A percentile compares a stretch with the other conserved stretches of the same genome.
Evolutionary conservation across 345 rosid genomes (phyloP).

Genomic region (Salix arbutifolia): DNA sequence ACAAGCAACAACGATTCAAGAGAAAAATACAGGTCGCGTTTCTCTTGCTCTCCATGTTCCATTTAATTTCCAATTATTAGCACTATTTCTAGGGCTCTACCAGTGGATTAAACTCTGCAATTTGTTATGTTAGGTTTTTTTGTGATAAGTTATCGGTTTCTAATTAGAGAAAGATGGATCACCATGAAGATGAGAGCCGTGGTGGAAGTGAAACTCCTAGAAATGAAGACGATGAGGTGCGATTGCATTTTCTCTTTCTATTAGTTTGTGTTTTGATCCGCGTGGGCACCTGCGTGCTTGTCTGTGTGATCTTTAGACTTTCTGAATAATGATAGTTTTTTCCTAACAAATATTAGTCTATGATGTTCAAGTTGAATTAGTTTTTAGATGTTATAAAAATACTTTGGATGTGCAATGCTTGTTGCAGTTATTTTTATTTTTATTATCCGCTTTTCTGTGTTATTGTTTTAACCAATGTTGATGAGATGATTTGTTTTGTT

Average conservation of each 20-base stretch:
- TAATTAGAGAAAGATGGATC: constrained; percentile 42
- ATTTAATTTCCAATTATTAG: background rate
- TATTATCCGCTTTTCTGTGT: background rate
- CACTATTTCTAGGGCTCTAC: background rate
- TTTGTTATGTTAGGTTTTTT: background rate
- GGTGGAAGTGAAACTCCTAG: constrained; percentile 37
- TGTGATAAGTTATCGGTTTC: background rate
- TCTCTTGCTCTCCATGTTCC: background rate
- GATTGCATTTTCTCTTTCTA: background rate
- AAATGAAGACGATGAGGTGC: constrained; percentile 80
- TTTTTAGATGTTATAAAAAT: background rate
- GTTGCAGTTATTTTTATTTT: background rate
- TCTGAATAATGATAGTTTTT: background rate
- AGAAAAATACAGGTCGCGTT: background rate
- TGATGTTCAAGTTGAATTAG: background rate
- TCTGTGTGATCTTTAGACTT: background rate
- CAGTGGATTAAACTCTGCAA: background rate
- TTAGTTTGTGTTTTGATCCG: background rate
- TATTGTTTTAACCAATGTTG: background rate
- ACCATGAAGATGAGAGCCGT: constrained; percentile 57
- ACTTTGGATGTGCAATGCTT: background rate
- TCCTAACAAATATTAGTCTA: background rate
- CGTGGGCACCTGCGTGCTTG: background rate
- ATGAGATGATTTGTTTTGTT: background rate
- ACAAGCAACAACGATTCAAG: background rate